Percentiles rank a stretch among this genome's conserved stretches.
Conservation (phyloP, 306 rosid genomes). For the Castanea crenata region DNA sequence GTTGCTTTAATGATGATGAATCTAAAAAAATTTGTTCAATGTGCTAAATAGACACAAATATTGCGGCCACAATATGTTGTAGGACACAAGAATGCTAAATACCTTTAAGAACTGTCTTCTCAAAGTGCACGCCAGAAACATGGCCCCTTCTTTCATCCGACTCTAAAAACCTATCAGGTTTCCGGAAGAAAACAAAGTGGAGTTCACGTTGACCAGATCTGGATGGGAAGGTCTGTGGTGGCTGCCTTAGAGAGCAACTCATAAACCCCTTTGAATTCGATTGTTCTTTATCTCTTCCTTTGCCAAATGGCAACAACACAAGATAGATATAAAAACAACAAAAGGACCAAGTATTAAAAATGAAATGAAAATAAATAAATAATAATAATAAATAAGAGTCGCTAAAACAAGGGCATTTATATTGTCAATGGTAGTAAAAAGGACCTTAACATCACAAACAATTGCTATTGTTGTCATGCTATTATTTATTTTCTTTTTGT, state of each 20-base stretch:
- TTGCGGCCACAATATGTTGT: not conserved
- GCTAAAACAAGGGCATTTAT: no score
- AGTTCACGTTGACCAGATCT: constrained; percentile 60
- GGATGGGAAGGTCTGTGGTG: constrained; percentile 38
- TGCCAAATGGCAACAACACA: constrained; percentile 37
- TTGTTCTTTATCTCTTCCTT: constrained; percentile 88
- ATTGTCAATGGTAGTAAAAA: no score
- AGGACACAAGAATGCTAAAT: not conserved
- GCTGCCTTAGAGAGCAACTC: constrained; percentile 87
- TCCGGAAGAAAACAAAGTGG: constrained; percentile 74
- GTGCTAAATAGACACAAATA: not conserved
- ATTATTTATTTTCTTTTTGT: not conserved
- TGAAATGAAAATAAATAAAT: no score
- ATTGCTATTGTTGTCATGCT: not conserved
- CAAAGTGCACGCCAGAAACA: constrained; percentile 64
- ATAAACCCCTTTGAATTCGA: constrained; percentile 71
- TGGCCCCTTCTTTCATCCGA: constrained; percentile 45
- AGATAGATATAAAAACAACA: constrained; percentile 26
- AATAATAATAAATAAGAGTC: no score
- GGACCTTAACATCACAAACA: no score
- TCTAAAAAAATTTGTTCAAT: not conserved
- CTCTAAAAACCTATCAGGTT: constrained; percentile 68
- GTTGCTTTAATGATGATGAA: not conserved
- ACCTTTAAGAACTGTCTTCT: constrained; percentile 81
- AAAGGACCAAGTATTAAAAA: constrained; percentile 12